Evolutionary conservation across 371 early-diverging fungal species (phyloP).

Genomic region (Apophysomyces ossiformis): DNA sequence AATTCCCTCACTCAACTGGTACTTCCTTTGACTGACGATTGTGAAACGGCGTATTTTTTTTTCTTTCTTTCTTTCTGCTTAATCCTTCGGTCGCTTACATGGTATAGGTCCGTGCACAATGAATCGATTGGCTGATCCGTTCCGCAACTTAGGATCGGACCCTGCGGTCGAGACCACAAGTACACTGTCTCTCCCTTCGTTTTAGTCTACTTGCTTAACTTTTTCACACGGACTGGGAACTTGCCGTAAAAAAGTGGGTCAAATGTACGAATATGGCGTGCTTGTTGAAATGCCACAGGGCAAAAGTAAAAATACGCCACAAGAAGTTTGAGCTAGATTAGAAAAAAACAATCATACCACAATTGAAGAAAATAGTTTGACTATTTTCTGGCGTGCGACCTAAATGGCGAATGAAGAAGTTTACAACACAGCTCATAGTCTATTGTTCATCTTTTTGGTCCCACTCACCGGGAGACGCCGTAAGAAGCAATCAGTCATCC

Average conservation of each 20-base stretch:
- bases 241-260: not conserved
- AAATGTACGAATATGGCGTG: not conserved
- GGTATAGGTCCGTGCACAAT: slow-evolving; percentile 5
- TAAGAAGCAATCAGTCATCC: not conserved
- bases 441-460: not conserved
- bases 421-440: not conserved
- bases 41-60: too few species aligned
- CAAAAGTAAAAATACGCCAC: not conserved
- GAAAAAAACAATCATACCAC: slow-evolving; percentile 4
- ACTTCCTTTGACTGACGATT: not conserved
- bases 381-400: slow-evolving; percentile 3
- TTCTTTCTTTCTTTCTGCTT: too few species aligned
- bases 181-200: not conserved
- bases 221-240: not conserved
- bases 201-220: not conserved
- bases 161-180: slow-evolving; percentile 5
- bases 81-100: not conserved
- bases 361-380: slow-evolving; percentile 8
- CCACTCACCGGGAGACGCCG: not conserved
- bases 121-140: not conserved
- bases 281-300: not conserved
- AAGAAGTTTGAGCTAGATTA: not conserved
- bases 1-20: not conserved
- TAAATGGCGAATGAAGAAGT: not conserved
- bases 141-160: not conserved